phyloP scores from a whole-genome alignment of 2,329 filamentous ascomycete species.

The Epichloe coenophiala region DNA sequence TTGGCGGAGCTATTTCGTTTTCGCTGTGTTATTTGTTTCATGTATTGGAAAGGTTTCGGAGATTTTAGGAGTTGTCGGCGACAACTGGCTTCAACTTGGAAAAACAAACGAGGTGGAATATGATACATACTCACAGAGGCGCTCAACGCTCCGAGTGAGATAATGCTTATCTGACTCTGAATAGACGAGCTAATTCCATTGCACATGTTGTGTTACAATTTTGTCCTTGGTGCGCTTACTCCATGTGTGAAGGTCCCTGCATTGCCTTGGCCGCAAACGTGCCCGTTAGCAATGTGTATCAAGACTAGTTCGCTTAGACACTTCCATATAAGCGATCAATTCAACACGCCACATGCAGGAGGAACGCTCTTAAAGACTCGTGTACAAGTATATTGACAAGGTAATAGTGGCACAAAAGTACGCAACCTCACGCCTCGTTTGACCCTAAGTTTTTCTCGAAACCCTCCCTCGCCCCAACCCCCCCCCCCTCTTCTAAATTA shows the following conservation, averaged over 20 bases:
- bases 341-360: too few relatives aligned
- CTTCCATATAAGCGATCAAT: too few relatives aligned
- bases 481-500: neutral
- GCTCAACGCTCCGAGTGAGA: slow-evolving; percentile 8
- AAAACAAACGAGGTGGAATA: neutral
- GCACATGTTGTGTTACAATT: neutral
- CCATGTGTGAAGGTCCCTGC: neutral
- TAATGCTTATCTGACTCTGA: neutral
- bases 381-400: neutral
- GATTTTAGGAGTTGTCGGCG: slow-evolving; percentile 8
- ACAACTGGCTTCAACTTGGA: slow-evolving; percentile 5
- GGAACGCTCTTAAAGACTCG: too few relatives aligned
- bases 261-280: too few relatives aligned
- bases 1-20: slow-evolving; percentile 1
- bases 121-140: neutral
- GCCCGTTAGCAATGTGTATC: too few relatives aligned
- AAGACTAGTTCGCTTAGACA: too few relatives aligned
- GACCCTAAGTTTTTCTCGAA: neutral
- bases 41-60: neutral
- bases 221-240: neutral
- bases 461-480: too few relatives aligned
- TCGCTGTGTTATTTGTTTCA: neutral
- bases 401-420: neutral
- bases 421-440: neutral
- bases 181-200: neutral